A percentile compares a stretch with the other conserved stretches of the same genome.
Evolutionary conservation across 768 basidiomycete genomes (phyloP).

Genomic region (Termitomyces sp.): DNA sequence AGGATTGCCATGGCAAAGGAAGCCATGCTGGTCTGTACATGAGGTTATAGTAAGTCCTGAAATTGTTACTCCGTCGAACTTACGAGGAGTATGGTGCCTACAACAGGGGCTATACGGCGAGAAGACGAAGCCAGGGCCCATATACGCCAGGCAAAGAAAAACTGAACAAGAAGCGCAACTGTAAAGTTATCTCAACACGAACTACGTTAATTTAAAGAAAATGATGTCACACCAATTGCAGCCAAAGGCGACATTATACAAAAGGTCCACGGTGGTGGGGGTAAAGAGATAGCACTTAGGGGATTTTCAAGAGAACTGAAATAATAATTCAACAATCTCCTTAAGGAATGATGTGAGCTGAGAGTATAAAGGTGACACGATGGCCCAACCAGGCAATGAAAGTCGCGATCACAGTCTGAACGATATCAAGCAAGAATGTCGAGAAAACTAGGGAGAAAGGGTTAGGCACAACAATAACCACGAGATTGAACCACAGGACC

Average conservation of each 20-base stretch:
- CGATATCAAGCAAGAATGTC: background rate
- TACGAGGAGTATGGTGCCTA: background rate
- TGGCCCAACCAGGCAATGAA: background rate
- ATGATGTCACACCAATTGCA: background rate
- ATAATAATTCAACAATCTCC: background rate
- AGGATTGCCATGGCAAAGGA: background rate
- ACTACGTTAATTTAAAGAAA: background rate
- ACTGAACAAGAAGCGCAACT: background rate
- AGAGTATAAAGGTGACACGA: background rate
- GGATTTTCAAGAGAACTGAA: too few species aligned
- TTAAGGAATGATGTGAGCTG: background rate
- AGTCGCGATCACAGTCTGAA: background rate
- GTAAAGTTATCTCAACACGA: background rate
- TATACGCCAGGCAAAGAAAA: slow-evolving; percentile 1
- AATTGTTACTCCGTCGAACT: background rate
- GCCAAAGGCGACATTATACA: background rate
- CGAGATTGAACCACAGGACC: background rate
- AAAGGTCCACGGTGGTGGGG: background rate
- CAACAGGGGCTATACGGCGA: background rate
- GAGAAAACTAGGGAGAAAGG: background rate
- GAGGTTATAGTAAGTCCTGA: background rate
- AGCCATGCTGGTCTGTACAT: background rate
- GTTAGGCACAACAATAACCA: background rate
- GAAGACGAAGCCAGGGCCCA: background rate
- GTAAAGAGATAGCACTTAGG: too few species aligned